These are phyloP conservation scores for Rhipidocladum racemiflorum DNA, from an alignment of 176 grass and related monocot species.

Conservation along the genomic window DNA sequence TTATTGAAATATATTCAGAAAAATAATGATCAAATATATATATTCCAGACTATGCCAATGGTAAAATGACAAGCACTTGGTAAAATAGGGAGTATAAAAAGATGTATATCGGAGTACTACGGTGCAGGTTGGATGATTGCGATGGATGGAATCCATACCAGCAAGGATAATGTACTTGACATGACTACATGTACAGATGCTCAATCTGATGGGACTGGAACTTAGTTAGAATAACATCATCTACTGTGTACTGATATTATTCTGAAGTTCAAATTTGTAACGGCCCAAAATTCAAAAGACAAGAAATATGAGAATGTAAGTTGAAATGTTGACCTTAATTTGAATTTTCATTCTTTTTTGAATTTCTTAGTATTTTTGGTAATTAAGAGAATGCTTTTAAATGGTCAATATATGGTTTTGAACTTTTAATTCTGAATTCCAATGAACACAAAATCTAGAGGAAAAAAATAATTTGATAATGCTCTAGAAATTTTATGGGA, in stretches of 20 bases:
- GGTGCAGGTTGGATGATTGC: background rate
- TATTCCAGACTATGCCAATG: too few species aligned
- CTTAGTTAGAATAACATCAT: background rate
- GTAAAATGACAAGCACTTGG: background rate
- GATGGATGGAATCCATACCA: background rate
- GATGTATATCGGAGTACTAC: background rate
- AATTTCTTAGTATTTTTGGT: too few species aligned
- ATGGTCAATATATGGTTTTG: too few species aligned
- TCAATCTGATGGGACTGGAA: constrained; percentile 6
- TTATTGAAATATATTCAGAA: background rate
- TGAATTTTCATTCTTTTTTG: too few species aligned
- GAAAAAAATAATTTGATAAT: too few species aligned
- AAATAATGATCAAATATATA: background rate
- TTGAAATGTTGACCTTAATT: too few species aligned
- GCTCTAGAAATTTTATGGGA: too few species aligned
- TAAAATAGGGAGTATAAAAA: background rate
- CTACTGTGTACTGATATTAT: constrained; percentile 2
- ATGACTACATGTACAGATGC: background rate
- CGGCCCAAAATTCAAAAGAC: too few species aligned
- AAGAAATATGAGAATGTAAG: too few species aligned
- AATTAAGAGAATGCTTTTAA: too few species aligned
- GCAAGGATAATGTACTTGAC: background rate
- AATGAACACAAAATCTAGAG: too few species aligned
- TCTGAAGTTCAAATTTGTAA: background rate
- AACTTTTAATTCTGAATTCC: too few species aligned